Base-by-base conservation (phyloP, 768 basidiomycete genomes). In the Hypholoma sublateritium region DNA sequence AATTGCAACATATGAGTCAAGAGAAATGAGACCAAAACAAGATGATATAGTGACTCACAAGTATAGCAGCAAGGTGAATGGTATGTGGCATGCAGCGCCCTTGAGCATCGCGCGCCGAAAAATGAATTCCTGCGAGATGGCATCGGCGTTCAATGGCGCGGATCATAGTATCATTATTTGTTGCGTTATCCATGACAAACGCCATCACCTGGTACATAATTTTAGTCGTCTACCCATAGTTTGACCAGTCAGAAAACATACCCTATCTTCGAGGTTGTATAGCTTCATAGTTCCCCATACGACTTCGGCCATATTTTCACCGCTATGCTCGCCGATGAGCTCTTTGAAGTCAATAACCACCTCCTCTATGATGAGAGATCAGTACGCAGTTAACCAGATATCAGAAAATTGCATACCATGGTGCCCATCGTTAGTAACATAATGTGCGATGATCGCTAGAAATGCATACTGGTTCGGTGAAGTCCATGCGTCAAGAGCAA, bases 1-100 rank as follows among this genome's bases (percentile, higher is more conserved):
- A 13, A n/a, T n/a, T n/a, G n/a, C n/a, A n/a, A n/a, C n/a, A n/a
- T n/a, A n/a, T n/a, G n/a, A n/a, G n/a, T n/a, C n/a, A n/a, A n/a
- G 19, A 72, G 73, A 3, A 71, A 70, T 21, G 14, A 43, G 42
- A 6, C 42, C 19, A 21, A n/a, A 5, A 21, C 8, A 21, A n/a
- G n/a, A n/a, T n/a, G n/a, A n/a, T n/a, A n/a, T n/a, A n/a, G n/a
- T n/a, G 8, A 43, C 21, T 28, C 39, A 11, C 67, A 64, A 73
- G 59, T 14, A 75, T 34, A 0, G 70, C 73, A 0, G 72, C 71
- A 14, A 77, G 64, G 55, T 77, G 73, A 16, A 75, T 62, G 0
- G 72, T 75, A 53, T 77, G 74, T 0, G 74, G 75, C 70, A 75
- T 70, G 59, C 75, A 77, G 9, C 61, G 68, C n/a, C 72, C 50